These are phyloP conservation scores for Coccomyxa subellipsoidea DNA, from an alignment of 163 green algal genomes.

Conservation along the genomic window DNA sequence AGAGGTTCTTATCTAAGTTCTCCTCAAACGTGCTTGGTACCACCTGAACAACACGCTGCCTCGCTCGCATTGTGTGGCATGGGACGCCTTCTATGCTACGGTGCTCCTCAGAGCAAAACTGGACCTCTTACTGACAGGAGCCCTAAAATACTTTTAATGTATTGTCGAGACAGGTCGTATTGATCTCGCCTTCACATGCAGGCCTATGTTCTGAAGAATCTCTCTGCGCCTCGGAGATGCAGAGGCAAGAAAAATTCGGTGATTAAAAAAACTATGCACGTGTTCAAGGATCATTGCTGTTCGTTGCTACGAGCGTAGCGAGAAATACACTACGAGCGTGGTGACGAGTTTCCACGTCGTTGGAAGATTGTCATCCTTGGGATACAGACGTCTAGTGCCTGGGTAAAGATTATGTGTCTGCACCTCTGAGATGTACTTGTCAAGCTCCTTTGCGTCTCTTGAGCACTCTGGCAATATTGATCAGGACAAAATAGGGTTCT, in stretches of 20 bases:
- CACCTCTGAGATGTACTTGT: too few relatives aligned
- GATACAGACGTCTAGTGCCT: too few relatives aligned
- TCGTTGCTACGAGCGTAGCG: neutral
- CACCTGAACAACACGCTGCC: neutral
- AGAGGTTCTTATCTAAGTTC: conserved; percentile 56
- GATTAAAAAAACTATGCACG: conserved; percentile 36
- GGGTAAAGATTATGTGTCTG: too few relatives aligned
- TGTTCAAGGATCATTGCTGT: conserved; percentile 64
- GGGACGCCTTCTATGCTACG: neutral
- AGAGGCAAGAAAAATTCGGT: conserved; percentile 66
- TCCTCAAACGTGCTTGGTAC: conserved; percentile 65
- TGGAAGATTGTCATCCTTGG: too few relatives aligned
- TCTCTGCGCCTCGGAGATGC: conserved; percentile 62
- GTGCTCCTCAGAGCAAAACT: neutral
- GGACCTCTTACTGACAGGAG: too few relatives aligned
- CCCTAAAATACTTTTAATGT: too few relatives aligned
- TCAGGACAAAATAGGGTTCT: too few relatives aligned
- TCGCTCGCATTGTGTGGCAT: neutral
- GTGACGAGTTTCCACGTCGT: too few relatives aligned
- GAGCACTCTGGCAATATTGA: too few relatives aligned
- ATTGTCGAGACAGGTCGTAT: too few relatives aligned
- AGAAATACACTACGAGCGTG: too few relatives aligned
- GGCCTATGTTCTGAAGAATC: conserved; percentile 62
- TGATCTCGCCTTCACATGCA: conserved; percentile 56
- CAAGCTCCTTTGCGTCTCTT: too few relatives aligned